phyloP scores from a whole-genome alignment of 106 monocot species.

The Dendrobium chrysotoxum region DNA sequence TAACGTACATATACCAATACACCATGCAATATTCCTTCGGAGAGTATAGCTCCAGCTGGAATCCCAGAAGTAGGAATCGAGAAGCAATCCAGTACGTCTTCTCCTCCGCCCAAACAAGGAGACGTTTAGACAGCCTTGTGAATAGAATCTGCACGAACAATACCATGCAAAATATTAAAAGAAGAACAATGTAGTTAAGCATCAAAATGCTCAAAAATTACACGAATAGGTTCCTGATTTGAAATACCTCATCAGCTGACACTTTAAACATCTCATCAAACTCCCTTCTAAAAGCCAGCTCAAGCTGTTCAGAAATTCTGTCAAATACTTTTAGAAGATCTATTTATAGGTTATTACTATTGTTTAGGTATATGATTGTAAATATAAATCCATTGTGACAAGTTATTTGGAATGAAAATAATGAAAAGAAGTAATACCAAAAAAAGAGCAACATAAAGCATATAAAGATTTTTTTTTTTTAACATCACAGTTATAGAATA shows the following conservation, averaged over 20 bases:
- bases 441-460: background rate
- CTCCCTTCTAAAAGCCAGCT: conserved; percentile 65
- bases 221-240: background rate
- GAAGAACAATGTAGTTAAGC: background rate
- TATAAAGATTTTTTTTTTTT: no score
- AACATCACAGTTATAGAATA: background rate
- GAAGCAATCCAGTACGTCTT: conserved; percentile 95
- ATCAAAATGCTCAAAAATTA: background rate
- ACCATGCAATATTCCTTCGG: conserved; percentile 90
- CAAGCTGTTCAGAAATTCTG: conserved; percentile 51
- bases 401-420: background rate
- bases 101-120: conserved; percentile 77
- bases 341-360: background rate
- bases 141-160: conserved; percentile 37
- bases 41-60: conserved; percentile 86
- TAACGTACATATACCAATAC: conserved; percentile 93
- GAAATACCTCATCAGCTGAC: conserved; percentile 49
- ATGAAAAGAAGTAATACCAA: background rate
- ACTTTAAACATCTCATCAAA: conserved; percentile 34
- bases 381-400: background rate
- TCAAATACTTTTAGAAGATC: conserved; percentile 4
- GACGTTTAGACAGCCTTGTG: conserved; percentile 54
- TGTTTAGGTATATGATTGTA: background rate
- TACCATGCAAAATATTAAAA: conserved; percentile 6
- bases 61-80: conserved; percentile 81